phyloP scores from a whole-genome alignment of 768 basidiomycete genomes.

The Terana coerulea region DNA sequence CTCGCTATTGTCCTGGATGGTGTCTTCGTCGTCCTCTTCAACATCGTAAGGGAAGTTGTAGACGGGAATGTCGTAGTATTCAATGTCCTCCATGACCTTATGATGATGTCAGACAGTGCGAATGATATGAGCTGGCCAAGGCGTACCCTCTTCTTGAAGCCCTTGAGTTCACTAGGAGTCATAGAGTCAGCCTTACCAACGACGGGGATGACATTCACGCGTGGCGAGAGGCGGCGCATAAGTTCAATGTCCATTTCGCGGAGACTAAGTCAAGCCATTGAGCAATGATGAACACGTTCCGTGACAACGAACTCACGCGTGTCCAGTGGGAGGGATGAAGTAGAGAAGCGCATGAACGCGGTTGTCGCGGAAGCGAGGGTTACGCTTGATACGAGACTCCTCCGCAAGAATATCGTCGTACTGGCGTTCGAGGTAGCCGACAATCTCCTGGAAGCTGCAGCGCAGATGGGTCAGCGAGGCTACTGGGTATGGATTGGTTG shows the following conservation, averaged over 20 bases:
- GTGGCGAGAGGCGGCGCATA: conserved; percentile 95
- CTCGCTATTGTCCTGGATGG: conserved; percentile 95
- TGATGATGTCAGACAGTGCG: background rate
- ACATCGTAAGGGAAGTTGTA: conserved; percentile 99
- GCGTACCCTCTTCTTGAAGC: conserved; percentile 90
- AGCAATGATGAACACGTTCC: conserved; percentile 1
- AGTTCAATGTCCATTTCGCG: conserved; percentile 99
- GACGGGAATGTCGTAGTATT: conserved; percentile 95
- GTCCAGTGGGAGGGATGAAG: conserved; percentile 98
- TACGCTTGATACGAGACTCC: conserved; percentile 99
- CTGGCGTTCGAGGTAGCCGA: conserved; percentile 95
- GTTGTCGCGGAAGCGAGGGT: conserved; percentile 98
- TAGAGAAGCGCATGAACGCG: conserved; percentile 94
- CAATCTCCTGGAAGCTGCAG: conserved; percentile 95
- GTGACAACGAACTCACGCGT: conserved; percentile 60
- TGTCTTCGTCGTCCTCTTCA: conserved; percentile 99
- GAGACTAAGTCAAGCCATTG: conserved; percentile 43
- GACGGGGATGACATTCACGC: conserved; percentile 98
- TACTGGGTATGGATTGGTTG: background rate
- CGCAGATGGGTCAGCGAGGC: conserved; percentile 4
- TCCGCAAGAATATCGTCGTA: conserved; percentile 99
- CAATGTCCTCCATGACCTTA: conserved; percentile 99
- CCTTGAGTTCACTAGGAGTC: conserved; percentile 88
- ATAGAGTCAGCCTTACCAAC: conserved; percentile 95
- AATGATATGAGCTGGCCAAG: background rate